phyloP scores from a whole-genome alignment of 768 basidiomycete species.

The Boletus insuetus region DNA sequence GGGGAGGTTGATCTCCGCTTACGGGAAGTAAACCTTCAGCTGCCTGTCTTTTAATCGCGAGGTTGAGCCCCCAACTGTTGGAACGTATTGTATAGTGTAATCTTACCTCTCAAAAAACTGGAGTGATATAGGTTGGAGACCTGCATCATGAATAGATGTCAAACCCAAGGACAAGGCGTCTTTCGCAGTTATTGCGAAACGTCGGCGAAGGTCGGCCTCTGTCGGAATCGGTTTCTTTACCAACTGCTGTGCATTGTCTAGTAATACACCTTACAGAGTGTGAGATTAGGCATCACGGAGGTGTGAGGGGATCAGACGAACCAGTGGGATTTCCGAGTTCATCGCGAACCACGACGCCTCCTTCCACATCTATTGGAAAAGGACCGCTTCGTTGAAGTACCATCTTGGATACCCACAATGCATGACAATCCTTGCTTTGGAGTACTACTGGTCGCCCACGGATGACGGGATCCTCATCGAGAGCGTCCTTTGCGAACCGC shows the following conservation, averaged over 20 bases:
- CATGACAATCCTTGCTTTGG: slow-evolving; percentile 86
- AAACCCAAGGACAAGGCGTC: no score
- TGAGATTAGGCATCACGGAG: slow-evolving; percentile 2
- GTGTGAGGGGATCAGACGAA: slow-evolving; percentile 23
- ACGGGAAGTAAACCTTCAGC: slow-evolving; percentile 61
- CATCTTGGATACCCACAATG: slow-evolving; percentile 76
- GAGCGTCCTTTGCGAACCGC: no score
- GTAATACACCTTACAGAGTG: slow-evolving; percentile 53
- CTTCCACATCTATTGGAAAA: slow-evolving; percentile 69
- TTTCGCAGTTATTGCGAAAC: slow-evolving; percentile 55
- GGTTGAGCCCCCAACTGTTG: neutral
- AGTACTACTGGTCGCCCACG: slow-evolving; percentile 69
- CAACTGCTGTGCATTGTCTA: slow-evolving; percentile 54
- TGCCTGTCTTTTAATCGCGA: slow-evolving; percentile 51
- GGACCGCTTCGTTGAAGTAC: slow-evolving; percentile 57
- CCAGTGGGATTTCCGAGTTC: slow-evolving; percentile 67
- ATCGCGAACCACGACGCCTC: slow-evolving; percentile 78
- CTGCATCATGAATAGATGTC: no score
- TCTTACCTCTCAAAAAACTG: slow-evolving; percentile 54
- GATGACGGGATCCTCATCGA: slow-evolving; percentile 53
- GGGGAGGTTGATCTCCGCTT: slow-evolving; percentile 11
- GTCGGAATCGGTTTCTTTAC: slow-evolving; percentile 62
- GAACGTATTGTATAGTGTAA: neutral
- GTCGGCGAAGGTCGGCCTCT: slow-evolving; percentile 56
- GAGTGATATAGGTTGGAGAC: no score